Evolutionary conservation across 192 early-diverging fungal genomes (phyloP), one percentile per base, ranked within the genome.

Genomic region (Neocallimastix lanati): DNA sequence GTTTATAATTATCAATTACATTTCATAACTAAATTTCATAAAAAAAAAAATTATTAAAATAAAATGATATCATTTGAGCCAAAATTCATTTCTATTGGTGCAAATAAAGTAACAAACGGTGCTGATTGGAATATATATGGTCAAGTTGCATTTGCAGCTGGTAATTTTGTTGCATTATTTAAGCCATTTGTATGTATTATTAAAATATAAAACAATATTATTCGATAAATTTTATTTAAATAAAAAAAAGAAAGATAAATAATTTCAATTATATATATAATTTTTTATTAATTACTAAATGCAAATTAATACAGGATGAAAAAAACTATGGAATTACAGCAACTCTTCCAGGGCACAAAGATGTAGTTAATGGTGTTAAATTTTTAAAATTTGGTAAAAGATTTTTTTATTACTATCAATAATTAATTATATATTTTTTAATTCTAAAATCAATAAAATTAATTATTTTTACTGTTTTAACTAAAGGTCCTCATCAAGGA

Each of bases 101-200:
- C 90, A 84, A 93, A 94, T 80, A 82, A 87, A 76, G 84, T 88
- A 29, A 85, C 89, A 16, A 90, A 92, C 79, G 87, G 89, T 38
- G 86, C 90, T 15, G 88, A 90, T 76, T 92, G 90, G 89, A 83
- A 86, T 13, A 33, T 81, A 0, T 83, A 86, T 79, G 90, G 91
- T 27, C 83, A 38, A n/a, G 85, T 92, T n/a, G 92, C 91, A 28
- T 94, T 86, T 82, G 94, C 90, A n/a, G 91, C 93, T 2, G 82
- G 91, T 79, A 84, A 85, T 80, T 83, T 85, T 29, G 87, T 96
- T 29, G 93, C 92, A 12, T 81, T 96, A 13, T 94, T 92, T 81
- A 82, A 88, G 77, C 92, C 93, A 18, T 79, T 88, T 86, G 91
- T 92, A 84, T 81, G 81, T n/a, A n/a, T n/a, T n/a, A n/a, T n/a